Evolutionary conservation across 2,329 filamentous ascomycete species (phyloP), one percentile per base, ranked within the genome.

Genomic region (Diaporthe aspalathi): DNA sequence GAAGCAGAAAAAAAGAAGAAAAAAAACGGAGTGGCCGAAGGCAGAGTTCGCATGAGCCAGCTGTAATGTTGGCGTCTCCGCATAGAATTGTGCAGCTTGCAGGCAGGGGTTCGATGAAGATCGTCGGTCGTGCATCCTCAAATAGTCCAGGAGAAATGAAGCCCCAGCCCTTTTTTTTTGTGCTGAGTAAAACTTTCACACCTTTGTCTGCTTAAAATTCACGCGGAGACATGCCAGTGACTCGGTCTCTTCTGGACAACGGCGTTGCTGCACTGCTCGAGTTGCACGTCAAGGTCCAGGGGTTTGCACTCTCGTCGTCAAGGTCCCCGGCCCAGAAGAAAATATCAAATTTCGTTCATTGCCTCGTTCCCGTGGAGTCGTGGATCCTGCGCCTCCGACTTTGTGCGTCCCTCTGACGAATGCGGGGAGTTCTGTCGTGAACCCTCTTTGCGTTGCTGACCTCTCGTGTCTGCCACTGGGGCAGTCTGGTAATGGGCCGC

Each of bases 361-460:
- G 73, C 77, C 76, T 74, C 76, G 73, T 75, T 75, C 75, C 74
- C 78, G 75, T 75, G 77, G 78, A 76, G 76, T 76, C 75, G 77
- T 60, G 74, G 79, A 76, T 78, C 77, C 77, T 74, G 75, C 72
- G 72, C 75, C 74, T 76, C 80, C 77, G 75, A 78, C 78, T 70
- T 78, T 74, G 76, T 74, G 74, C 79, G 79, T 74, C 81, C 81
- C 56, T 83, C 81, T 52, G 77, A 77, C 68, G 74, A 76, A 67
- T 74, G 75, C 57, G 81, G 80, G 27, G 80, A 80, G 67, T 74
- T 78, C 63, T 76, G 76, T 62, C 77, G 77, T 49, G 80, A 79
- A 67, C 76, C 73, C 66, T 80, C 79, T 50, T 49, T 57, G 68
- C 75, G 76, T 54, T 72, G 73, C 32, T 74, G 75, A 63, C 76